A percentile compares a stretch with the other conserved stretches of the same genome.
These are phyloP conservation scores for Lavandula angustifolia DNA, from an alignment of 257 asterid species.

Conservation along the genomic window DNA sequence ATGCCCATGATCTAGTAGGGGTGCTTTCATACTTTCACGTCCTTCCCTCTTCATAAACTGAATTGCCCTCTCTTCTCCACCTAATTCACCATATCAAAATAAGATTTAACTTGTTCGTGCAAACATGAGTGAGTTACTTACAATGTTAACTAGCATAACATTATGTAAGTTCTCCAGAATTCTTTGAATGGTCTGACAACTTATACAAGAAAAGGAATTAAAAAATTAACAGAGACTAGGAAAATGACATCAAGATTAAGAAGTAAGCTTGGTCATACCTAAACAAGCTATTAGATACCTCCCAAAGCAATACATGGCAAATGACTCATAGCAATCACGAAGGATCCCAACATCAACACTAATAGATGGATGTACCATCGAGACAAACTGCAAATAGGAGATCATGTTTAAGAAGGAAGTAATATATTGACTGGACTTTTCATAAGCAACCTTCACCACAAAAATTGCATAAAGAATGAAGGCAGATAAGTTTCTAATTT, in stretches of 20 bases:
- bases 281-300: conserved; percentile 93
- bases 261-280: conserved; percentile 56
- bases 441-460: conserved; percentile 13
- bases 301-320: conserved; percentile 99
- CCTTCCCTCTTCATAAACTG: conserved; percentile 95
- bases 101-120: conserved; percentile 4
- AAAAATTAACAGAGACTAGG: conserved; percentile 9
- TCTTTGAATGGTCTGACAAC: background rate
- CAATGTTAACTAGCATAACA: conserved; percentile 26
- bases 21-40: conserved; percentile 61
- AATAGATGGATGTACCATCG: conserved; percentile 79
- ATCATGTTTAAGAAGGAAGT: conserved; percentile 25
- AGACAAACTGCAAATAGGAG: conserved; percentile 67
- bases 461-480: conserved; percentile 13
- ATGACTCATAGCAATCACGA: conserved; percentile 96
- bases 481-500: conserved; percentile 21
- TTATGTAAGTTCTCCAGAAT: conserved; percentile 16
- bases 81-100: conserved; percentile 44
- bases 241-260: conserved; percentile 8
- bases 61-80: conserved; percentile 90
- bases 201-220: conserved; percentile 11
- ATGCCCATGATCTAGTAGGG: conserved; percentile 73
- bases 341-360: conserved; percentile 86
- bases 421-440: conserved; percentile 16
- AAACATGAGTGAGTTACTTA: conserved; percentile 22